Conservation (phyloP, 164 flowering plant genomes). For the Warburgia ugandensis region DNA sequence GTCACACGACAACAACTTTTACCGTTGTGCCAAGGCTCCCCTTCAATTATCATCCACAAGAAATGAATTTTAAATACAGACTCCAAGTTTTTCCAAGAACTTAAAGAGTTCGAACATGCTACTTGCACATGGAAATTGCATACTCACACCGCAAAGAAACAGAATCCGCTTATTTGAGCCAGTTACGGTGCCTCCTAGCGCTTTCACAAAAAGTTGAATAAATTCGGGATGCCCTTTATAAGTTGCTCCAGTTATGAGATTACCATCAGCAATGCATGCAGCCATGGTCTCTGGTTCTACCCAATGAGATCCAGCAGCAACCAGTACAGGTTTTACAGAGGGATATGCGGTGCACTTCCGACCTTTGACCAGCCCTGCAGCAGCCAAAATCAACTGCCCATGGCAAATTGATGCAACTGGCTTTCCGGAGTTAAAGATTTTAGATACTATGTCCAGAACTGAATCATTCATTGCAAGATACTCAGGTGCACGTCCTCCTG, state of each 20-base stretch:
- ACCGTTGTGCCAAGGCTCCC: too few relatives aligned
- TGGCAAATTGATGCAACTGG: constrained; percentile 89
- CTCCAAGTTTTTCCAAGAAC: background rate
- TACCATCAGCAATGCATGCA: constrained; percentile 63
- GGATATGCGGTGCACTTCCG: constrained; percentile 74
- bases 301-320: constrained; percentile 86
- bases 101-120: too few relatives aligned
- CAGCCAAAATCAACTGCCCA: constrained; percentile 89
- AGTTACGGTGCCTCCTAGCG: constrained; percentile 68
- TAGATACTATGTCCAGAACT: constrained; percentile 46
- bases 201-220: constrained; percentile 63
- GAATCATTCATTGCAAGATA: constrained; percentile 77
- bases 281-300: constrained; percentile 59
- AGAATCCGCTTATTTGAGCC: constrained; percentile 62
- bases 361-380: constrained; percentile 66
- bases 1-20: too few relatives aligned
- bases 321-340: constrained; percentile 50
- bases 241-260: constrained; percentile 68
- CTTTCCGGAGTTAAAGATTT: constrained; percentile 48
- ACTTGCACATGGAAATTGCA: background rate
- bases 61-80: too few relatives aligned
- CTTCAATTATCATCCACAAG: too few relatives aligned
- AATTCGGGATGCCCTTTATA: constrained; percentile 79
- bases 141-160: constrained; percentile 93
- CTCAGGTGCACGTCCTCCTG: constrained; percentile 95